These are phyloP conservation scores for Aspergillus sclerotioniger DNA, from an alignment of 495 filamentous ascomycete species.

Conservation along the genomic window DNA sequence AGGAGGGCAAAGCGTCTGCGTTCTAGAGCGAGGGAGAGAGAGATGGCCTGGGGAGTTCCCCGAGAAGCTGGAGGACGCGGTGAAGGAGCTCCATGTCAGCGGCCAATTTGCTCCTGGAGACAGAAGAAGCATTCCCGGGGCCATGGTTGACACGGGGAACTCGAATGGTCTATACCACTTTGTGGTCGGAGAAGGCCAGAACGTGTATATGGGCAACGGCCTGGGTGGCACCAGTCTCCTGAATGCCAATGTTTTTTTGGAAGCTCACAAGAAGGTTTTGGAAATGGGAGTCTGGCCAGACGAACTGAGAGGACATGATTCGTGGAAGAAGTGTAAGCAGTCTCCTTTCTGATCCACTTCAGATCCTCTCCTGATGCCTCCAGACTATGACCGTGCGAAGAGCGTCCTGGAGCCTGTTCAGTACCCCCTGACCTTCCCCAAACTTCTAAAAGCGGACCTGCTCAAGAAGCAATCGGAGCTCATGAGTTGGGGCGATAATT, in stretches of 20 bases:
- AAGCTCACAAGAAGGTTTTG: background rate
- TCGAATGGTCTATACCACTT: constrained; percentile 4
- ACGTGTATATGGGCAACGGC: constrained; percentile 8
- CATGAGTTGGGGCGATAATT: constrained; percentile 4
- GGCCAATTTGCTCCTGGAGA: constrained; percentile 1
- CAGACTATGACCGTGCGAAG: constrained; percentile 2
- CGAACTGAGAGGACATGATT: background rate
- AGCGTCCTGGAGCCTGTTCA: background rate
- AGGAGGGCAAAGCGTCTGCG: constrained; percentile 2
- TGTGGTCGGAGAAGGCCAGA: constrained; percentile 3
- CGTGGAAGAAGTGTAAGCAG: constrained; percentile 3
- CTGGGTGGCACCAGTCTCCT: constrained; percentile 2
- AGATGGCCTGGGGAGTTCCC: constrained; percentile 1
- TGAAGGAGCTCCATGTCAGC: constrained; percentile 3
- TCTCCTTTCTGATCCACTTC: background rate
- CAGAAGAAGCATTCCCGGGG: background rate
- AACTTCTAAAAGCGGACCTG: background rate
- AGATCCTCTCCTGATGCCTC: background rate
- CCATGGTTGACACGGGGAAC: background rate
- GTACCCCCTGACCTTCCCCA: background rate
- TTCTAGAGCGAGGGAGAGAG: constrained; percentile 1
- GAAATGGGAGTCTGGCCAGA: constrained; percentile 1
- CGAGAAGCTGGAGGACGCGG: constrained; percentile 1
- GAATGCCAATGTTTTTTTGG: constrained; percentile 8
- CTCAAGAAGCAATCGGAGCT: constrained; percentile 1